Evolutionary conservation across 306 rosid species (phyloP).

Genomic region (Notholithocarpus densiflorus): DNA sequence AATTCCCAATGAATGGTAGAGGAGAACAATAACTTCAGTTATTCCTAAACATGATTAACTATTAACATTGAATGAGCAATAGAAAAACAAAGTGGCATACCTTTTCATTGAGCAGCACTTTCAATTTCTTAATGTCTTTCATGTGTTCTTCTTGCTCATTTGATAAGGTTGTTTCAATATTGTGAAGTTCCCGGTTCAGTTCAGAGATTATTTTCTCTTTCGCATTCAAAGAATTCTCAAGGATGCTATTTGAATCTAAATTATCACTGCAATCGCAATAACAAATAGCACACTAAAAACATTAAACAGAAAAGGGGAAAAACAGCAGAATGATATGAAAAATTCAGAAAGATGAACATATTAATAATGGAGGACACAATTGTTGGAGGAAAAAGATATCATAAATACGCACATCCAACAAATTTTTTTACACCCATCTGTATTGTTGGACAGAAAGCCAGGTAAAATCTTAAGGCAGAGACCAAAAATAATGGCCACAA

Average conservation of each 20-base stretch:
- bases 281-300: slow-evolving; percentile 14
- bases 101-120: slow-evolving; percentile 78
- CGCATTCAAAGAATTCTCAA: slow-evolving; percentile 89
- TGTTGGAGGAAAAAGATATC: neutral
- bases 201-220: slow-evolving; percentile 93
- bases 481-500: neutral
- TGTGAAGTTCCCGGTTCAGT: slow-evolving; percentile 93
- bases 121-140: slow-evolving; percentile 82
- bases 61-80: neutral
- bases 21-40: neutral
- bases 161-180: slow-evolving; percentile 78
- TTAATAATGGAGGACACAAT: neutral
- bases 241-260: slow-evolving; percentile 70
- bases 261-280: slow-evolving; percentile 61
- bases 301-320: slow-evolving; percentile 1
- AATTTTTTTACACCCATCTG: neutral
- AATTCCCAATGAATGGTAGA: neutral
- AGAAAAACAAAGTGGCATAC: slow-evolving; percentile 23
- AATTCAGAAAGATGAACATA: neutral
- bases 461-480: neutral
- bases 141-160: slow-evolving; percentile 82
- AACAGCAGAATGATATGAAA: neutral
- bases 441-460: neutral
- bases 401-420: neutral
- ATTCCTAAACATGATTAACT: neutral